These are phyloP conservation scores for Colletotrichum tanaceti DNA, from an alignment of 2,329 filamentous ascomycete species.

Conservation along the genomic window DNA sequence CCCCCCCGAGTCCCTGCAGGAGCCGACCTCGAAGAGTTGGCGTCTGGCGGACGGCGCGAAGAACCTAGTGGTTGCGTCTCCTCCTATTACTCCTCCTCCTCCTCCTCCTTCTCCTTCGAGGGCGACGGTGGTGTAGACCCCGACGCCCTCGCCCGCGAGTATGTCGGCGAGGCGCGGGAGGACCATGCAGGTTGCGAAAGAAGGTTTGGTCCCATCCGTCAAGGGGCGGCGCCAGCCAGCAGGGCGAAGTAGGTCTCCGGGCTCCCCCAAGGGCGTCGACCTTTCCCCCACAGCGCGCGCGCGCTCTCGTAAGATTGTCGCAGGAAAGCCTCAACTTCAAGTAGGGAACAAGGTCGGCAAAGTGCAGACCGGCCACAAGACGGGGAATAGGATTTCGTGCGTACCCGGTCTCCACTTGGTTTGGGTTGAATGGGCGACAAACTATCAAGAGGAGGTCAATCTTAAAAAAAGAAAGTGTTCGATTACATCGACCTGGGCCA, in stretches of 20 bases:
- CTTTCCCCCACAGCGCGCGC: too few species aligned
- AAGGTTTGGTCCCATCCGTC: slow-evolving; percentile 4
- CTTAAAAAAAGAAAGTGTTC: too few species aligned
- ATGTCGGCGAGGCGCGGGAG: slow-evolving; percentile 39
- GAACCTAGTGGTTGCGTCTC: slow-evolving; percentile 25
- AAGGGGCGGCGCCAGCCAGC: background rate
- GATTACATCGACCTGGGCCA: background rate
- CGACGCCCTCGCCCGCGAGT: slow-evolving; percentile 34
- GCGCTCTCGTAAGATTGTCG: background rate
- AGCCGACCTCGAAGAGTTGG: slow-evolving; percentile 40
- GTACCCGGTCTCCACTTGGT: background rate
- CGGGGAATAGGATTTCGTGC: background rate
- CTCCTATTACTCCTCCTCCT: too few species aligned
- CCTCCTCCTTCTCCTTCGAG: too few species aligned
- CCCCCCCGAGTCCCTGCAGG: slow-evolving; percentile 38
- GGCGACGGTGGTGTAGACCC: slow-evolving; percentile 27
- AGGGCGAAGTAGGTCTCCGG: background rate
- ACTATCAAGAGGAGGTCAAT: background rate
- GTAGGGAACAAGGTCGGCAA: too few species aligned
- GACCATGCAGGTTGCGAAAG: slow-evolving; percentile 30
- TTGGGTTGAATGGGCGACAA: background rate
- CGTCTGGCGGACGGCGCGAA: slow-evolving; percentile 36
- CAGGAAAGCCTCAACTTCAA: too few species aligned
- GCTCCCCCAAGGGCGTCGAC: too few species aligned
- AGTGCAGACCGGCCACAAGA: too few species aligned